These are phyloP conservation scores for Penicillium sp. DNA, from an alignment of 2,329 filamentous ascomycete species.

Conservation along the genomic window DNA sequence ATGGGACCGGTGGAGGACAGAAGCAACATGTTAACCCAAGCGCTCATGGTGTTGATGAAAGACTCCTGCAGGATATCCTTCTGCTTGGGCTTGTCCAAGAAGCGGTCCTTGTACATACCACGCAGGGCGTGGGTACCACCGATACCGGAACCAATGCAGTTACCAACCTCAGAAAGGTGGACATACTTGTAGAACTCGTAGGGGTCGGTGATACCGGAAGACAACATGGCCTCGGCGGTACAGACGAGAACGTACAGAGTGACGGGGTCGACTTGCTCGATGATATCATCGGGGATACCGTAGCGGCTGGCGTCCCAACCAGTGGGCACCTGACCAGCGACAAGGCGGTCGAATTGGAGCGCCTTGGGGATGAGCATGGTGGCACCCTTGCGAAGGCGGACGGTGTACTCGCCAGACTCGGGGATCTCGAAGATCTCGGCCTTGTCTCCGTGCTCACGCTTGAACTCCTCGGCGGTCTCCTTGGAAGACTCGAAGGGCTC, in stretches of 20 bases:
- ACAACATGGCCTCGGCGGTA: constrained; percentile 64
- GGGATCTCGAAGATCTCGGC: constrained; percentile 95
- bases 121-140: constrained; percentile 89
- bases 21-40: constrained; percentile 99
- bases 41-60: constrained; percentile 99
- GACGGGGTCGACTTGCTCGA: constrained; percentile 94
- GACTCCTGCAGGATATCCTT: constrained; percentile 99
- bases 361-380: constrained; percentile 96
- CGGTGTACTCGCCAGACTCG: constrained; percentile 90
- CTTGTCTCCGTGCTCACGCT: constrained; percentile 94
- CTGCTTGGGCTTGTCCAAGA: constrained; percentile 93
- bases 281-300: constrained; percentile 95
- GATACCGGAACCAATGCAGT: constrained; percentile 98
- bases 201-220: constrained; percentile 93
- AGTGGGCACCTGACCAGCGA: constrained; percentile 94
- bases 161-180: constrained; percentile 95
- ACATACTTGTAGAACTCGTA: constrained; percentile 99
- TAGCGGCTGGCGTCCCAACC: constrained; percentile 97
- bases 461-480: constrained; percentile 96
- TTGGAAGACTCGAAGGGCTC: constrained; percentile 97
- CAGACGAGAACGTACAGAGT: constrained; percentile 94
- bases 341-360: constrained; percentile 92
- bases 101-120: constrained; percentile 98
- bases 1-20: constrained; percentile 96
- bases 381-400: constrained; percentile 93